Percentiles rank a stretch among this genome's conserved stretches.
These are phyloP conservation scores for Rhododendron williamsianum DNA, from an alignment of 148 eudicot species.

Conservation along the genomic window DNA sequence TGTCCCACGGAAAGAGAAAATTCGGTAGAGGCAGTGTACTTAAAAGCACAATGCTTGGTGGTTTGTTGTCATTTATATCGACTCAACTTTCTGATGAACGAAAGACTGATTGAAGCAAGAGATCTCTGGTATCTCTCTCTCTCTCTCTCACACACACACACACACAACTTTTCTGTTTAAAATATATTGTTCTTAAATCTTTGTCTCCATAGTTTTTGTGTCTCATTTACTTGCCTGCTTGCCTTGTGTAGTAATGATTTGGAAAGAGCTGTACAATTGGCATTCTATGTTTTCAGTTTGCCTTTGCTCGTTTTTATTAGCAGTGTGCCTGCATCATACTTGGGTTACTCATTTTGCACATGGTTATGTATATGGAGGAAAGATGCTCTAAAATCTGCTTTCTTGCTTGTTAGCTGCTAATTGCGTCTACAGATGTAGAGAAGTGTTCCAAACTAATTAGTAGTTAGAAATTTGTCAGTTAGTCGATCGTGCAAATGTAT, in stretches of 20 bases:
- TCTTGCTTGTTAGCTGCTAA: neutral
- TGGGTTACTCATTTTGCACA: neutral
- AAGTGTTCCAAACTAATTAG: neutral
- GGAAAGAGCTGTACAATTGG: neutral
- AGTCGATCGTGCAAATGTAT: neutral
- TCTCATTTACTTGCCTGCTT: neutral
- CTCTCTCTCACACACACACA: no score
- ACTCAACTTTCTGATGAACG: neutral
- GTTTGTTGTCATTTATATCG: neutral
- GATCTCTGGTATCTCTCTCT: slow-evolving; percentile 3
- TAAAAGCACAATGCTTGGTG: neutral
- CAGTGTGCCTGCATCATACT: neutral
- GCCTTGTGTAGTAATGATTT: neutral
- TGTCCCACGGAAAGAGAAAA: neutral
- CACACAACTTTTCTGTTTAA: neutral
- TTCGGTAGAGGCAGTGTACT: neutral
- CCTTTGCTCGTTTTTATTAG: neutral
- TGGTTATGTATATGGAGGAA: slow-evolving; percentile 1
- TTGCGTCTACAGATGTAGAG: neutral
- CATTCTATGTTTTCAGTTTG: neutral
- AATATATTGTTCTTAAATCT: neutral
- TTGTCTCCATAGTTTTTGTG: neutral
- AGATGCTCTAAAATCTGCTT: neutral
- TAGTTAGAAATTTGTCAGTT: neutral
- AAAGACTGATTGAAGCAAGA: neutral